Evolutionary conservation across 179 eudicot species (phyloP).

Genomic region (Actinidia polygama): DNA sequence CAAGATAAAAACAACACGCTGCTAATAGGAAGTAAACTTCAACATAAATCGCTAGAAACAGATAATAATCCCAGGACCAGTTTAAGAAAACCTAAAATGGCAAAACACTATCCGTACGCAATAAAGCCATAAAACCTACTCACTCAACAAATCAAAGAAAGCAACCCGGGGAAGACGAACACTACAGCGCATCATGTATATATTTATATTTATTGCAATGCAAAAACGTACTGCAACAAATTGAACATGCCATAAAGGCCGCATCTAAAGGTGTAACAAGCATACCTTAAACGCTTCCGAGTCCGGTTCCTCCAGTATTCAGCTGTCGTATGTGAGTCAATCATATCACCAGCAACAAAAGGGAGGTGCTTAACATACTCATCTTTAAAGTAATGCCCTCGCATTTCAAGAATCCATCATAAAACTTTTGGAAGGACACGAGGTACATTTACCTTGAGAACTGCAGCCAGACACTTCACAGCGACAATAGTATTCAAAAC

Average conservation of each 20-base stretch:
- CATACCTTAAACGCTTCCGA: slow-evolving; percentile 76
- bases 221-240: not conserved
- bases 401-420: slow-evolving; percentile 99
- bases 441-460: slow-evolving; percentile 77
- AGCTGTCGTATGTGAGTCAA: slow-evolving; percentile 87
- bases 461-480: slow-evolving; percentile 91
- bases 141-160: not conserved
- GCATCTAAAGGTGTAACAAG: not conserved
- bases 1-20: not conserved
- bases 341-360: slow-evolving; percentile 92
- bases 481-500: slow-evolving; percentile 91
- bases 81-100: not conserved
- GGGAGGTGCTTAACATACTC: slow-evolving; percentile 95
- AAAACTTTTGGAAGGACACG: slow-evolving; percentile 86
- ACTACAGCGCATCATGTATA: not conserved
- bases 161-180: slow-evolving; percentile 4
- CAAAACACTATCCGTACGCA: not conserved
- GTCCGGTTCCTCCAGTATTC: slow-evolving; percentile 93
- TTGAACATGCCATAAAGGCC: not conserved
- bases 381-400: slow-evolving; percentile 91
- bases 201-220: too few species aligned
- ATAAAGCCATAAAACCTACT: slow-evolving; percentile 4
- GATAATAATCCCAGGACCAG: not conserved
- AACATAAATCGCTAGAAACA: not conserved
- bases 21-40: not conserved